phyloP scores from a whole-genome alignment of 2,329 filamentous ascomycete genomes.

The Phyllosticta paracitricarpa region DNA sequence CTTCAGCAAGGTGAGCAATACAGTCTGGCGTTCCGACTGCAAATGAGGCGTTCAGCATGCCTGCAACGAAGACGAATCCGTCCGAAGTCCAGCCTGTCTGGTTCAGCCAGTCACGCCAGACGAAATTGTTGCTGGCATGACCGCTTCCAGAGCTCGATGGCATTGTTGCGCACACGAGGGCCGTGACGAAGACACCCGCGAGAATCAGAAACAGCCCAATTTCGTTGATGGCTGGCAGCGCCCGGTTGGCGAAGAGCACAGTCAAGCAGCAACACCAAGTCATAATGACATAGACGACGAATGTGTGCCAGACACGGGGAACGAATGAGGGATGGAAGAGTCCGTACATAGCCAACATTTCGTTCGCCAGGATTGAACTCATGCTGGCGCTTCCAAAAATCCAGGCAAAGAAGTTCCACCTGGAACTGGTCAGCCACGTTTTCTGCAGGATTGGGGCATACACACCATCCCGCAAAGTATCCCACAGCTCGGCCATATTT shows the following conservation, averaged over 20 bases:
- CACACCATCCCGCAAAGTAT: slow-evolving; percentile 40
- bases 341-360: slow-evolving; percentile 39
- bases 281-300: slow-evolving; percentile 38
- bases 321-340: slow-evolving; percentile 38
- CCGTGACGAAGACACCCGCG: slow-evolving; percentile 44
- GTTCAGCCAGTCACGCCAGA: slow-evolving; percentile 39
- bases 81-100: slow-evolving; percentile 37
- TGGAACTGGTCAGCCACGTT: neutral
- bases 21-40: slow-evolving; percentile 58
- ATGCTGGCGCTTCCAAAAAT: slow-evolving; percentile 36
- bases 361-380: slow-evolving; percentile 35
- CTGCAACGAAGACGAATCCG: slow-evolving; percentile 55
- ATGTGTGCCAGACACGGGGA: slow-evolving; percentile 42
- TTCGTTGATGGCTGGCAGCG: slow-evolving; percentile 44
- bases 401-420: slow-evolving; percentile 43
- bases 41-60: slow-evolving; percentile 61
- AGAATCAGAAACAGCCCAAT: slow-evolving; percentile 45
- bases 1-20: slow-evolving; percentile 51
- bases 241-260: slow-evolving; percentile 46
- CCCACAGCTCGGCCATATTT: slow-evolving; percentile 38
- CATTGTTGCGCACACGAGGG: slow-evolving; percentile 48
- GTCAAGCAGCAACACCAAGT: slow-evolving; percentile 37
- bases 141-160: slow-evolving; percentile 34
- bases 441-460: neutral
- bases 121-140: slow-evolving; percentile 31